Base-by-base conservation (phyloP, 345 rosid species). In the Arabis hirsuta region DNA sequence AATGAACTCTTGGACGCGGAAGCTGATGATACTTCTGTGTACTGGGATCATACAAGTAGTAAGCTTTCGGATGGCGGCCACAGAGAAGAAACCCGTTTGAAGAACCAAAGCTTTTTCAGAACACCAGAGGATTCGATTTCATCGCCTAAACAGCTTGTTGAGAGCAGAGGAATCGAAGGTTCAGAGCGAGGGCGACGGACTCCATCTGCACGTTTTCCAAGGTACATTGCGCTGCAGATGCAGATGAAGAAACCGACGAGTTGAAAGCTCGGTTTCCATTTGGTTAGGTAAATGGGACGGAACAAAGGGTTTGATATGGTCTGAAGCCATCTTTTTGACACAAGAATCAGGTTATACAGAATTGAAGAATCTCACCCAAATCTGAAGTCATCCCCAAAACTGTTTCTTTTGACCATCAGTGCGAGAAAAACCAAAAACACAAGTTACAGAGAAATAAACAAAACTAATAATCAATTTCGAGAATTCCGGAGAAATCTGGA, bases 41-140 rank as follows among this genome's bases (percentile, higher is more conserved):
- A 32, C 20, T 14, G 0, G 81, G 84, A 82, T 87, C 82, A 85
- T 84, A 87, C 56, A 85, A 69, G 82, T 61, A 84, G 73, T 87
- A 87, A 58, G 83, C 63, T 74, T 81, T 87, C 6, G 92, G 90
- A 74, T 87, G 90, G 12, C 92, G 82, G 45, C 92, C 92, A 57
- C 90, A 85, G 13, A 87, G 88, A 69, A 87, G 80, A 73, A 82
- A 46, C 19, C 92, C 90, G 13, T 82, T 77, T 14, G 83, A 79
- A 34, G 90, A 84, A 76, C 85, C 92, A 5, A 53, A 85, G 79
- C 60, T 65, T 74, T 9, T 82, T 84, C 14, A 85, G 79, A 39
- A 67, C 34, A 74, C 82, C 82, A 16, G 88, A 87, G 34, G 62
- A 65, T 51, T 80, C 81, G 7, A 87, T 34, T 38, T 87, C 90